Base-by-base conservation (phyloP, 192 early-diverging fungal species). In the Thamnidium elegans region DNA sequence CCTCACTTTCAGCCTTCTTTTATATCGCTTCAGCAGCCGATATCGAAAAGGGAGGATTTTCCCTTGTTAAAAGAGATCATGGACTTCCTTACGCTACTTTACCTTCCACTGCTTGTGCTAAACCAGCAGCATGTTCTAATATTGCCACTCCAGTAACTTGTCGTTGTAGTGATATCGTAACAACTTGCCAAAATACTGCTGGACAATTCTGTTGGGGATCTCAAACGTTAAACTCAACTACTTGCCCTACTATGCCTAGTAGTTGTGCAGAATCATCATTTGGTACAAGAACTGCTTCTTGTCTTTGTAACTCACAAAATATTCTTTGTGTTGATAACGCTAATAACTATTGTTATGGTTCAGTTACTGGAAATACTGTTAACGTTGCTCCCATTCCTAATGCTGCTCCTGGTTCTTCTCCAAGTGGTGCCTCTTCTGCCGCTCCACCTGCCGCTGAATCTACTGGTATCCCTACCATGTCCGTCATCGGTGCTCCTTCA, bases 141-240 rank as follows among this genome's bases (percentile, higher is more conserved):
- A 58, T 70, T 8, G 34, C 31, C 7, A n/a, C n/a, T 1, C 19
- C 31, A 9, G 42, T 56, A 17, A 64, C 31, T n/a, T 70, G 68
- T 59, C 53, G 62, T 31, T 70, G 68, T 34, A 70, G 55, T 17
- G 55, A 50, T 20, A 53, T 58, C n/a, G 11, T 70, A 6, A 70
- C 62, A 39, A 62, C 52, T 8, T 70, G 68, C 20, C 62, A 52
- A 63, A 58, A 55, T 34, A 43, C 4, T 15, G 15, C 47, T 19
- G 54, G 54, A 5, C 52, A 63, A 14, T 70, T 63, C 36, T 70
- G 68, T 30, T 70, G 68, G 68, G 68, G 68, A 47, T 70, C 68
- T 4, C 3, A 23, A 26, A 23, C 46, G 1, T 39, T 70, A 13
- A 62, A 42, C 17, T 32, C n/a, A 9, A 50, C 20, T 20, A 50